Base-by-base conservation (phyloP, 208 protist genomes). In the Trypanosoma cruzi region DNA sequence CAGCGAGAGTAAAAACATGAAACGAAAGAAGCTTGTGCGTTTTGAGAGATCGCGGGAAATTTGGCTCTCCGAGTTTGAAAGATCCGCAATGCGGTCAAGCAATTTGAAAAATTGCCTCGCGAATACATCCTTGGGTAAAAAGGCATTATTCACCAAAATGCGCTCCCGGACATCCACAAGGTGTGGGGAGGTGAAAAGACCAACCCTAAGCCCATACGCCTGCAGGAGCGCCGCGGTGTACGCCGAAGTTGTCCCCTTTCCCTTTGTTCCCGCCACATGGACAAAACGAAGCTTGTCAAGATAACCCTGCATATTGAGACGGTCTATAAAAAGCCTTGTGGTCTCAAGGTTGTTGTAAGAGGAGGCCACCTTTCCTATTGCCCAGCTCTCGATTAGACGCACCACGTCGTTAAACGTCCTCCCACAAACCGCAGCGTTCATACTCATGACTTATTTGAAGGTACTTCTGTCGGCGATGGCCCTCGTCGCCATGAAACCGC, bases 231-330 rank as follows among this genome's bases (percentile, higher is more conserved):
- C 77, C 6, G 89, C 73, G 4, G 83, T 94, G 79, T 94, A 97
- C 13, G 85, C 76, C 11, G 84, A 80, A 8, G 92, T 96, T 0
- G 89, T 94, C 26, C 95, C 95, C 59, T 98, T 98, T 6, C 95
- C 95, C 56, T 98, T 98, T 1, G 95, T 98, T 49, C 95, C 95
- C 31, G 95, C 87, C 13, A 98, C 79, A 67, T 98, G 95, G 22
- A 98, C 89, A 71, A 95, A 90, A 61, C 98, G 95, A 70, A 99
- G 89, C 68, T 91, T 89, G 32, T 94, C 81, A 56, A 98, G 86
- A 63, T 98, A 84, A 8, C 85, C 82, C 67, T 91, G 61, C 96
- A 99, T 86, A 92, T 94, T 81, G 77, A 99, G 82, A 62, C 84
- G 79, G 46, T 90, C 81, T 28, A 93, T 32, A 7, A 87, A 74